Evolutionary conservation across 208 protist species (phyloP).

Genomic region (Leishmania tarentolae): DNA sequence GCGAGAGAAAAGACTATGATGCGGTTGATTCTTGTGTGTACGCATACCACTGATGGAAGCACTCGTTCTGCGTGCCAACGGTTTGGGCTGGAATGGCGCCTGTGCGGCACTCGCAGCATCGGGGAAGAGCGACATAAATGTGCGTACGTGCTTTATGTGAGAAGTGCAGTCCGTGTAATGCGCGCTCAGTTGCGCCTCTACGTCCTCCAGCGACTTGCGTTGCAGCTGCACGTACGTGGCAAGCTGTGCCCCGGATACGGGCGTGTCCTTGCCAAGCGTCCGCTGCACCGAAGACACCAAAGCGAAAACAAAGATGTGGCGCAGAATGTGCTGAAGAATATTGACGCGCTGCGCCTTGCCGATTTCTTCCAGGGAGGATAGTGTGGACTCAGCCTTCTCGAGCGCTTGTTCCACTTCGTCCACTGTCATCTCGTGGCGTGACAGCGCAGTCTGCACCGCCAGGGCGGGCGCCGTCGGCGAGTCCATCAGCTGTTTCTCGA

Average conservation of each 20-base stretch:
- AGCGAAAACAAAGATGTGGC: constrained; percentile 29
- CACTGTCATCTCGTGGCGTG: not conserved
- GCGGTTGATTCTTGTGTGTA: not conserved
- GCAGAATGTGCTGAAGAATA: constrained; percentile 31
- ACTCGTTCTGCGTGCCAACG: not conserved
- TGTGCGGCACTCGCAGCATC: not conserved
- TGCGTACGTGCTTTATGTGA: constrained; percentile 14
- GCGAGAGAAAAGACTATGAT: not conserved
- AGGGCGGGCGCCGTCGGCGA: constrained; percentile 6
- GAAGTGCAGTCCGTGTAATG: constrained; percentile 15
- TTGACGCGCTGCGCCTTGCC: constrained; percentile 10
- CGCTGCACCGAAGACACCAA: constrained; percentile 29
- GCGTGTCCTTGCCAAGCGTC: constrained; percentile 22
- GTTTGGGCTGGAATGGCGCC: not conserved
- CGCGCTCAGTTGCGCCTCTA: constrained; percentile 27
- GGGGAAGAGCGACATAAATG: constrained; percentile 16
- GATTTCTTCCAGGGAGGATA: constrained; percentile 21
- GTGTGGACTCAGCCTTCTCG: constrained; percentile 8
- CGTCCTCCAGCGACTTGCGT: constrained; percentile 30
- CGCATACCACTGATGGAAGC: not conserved
- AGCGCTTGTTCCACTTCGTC: constrained; percentile 24
- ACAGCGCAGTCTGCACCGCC: constrained; percentile 13
- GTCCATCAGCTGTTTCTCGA: not conserved
- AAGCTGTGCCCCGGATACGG: constrained; percentile 23
- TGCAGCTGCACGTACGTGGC: constrained; percentile 30